Base-by-base conservation (phyloP, 148 eudicot species). In the Cornus suecica region DNA sequence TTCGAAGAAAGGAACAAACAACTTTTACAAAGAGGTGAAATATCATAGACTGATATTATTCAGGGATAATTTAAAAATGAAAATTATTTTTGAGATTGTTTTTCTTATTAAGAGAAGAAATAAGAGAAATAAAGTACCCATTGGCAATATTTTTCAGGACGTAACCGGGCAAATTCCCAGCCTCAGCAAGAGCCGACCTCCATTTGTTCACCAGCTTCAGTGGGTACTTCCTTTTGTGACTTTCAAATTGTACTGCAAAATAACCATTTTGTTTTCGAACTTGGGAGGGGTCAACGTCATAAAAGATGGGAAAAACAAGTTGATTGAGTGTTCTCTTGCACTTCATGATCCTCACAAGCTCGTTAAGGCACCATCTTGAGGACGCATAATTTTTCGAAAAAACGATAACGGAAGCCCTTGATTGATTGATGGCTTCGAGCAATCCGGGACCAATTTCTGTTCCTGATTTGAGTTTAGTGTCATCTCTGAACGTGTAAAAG, bases 91-190 rank as follows among this genome's bases (percentile, higher is more conserved):
- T n/a, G n/a, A n/a, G n/a, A n/a, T n/a, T n/a, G n/a, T 32, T 32
- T 34, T 34, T 34, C 6, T 5, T 9, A 34, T 10, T 11, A 52
- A 56, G 20, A 5, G 13, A 2, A 31, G 5, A 5, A 34, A 5
- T 34, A 2, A 31, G 1, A 31, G 23, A 31, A 0, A 31, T 2
- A 29, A 24, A 60, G 2, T 63, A 74, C 76, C 76, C 52, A 7
- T 63, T 37, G 30, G 16, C 69, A 28, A 64, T 24, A 30, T 64
- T 25, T 1, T 45, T 30, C 26, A 28, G 10, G 20, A 63, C 76
- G 69, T 68, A 74, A 41, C 77, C 77, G 9, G 70, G 58, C 9
- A 68, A 56, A n/a, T 27, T 60, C 10, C 41, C 67, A 68, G 24
- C 68, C 2, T 68, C 14, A 58, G 56, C 15, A 14, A 58, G 52